Conservation (phyloP, 2,329 filamentous ascomycete genomes). For the Penicillium sp. region DNA sequence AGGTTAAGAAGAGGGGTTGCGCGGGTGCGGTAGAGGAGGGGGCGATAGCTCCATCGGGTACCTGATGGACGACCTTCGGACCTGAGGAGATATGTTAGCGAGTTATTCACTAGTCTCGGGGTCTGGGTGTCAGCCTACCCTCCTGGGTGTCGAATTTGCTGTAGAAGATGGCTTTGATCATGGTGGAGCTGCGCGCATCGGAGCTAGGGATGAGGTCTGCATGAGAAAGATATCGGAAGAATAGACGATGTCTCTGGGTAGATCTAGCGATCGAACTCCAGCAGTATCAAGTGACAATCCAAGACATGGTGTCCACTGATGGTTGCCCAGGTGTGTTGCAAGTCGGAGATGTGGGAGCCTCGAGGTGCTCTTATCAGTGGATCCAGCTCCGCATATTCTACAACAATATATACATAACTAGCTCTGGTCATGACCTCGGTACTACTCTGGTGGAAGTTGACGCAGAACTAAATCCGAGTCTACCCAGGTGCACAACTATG, state of each 20-base stretch:
- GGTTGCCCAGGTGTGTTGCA: not conserved
- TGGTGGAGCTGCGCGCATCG: constrained; percentile 29
- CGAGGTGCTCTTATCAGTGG: constrained; percentile 4
- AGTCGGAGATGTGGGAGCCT: not conserved
- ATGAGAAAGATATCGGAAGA: not conserved
- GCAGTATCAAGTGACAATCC: not conserved
- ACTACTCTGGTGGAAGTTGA: not conserved
- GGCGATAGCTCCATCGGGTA: constrained; percentile 57
- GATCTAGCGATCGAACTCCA: not conserved
- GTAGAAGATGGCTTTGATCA: constrained; percentile 64
- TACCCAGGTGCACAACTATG: too few relatives aligned
- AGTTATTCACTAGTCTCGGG: not conserved
- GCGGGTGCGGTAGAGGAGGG: constrained; percentile 43
- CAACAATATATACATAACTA: not conserved
- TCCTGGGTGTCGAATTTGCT: constrained; percentile 61
- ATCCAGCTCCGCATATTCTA: not conserved
- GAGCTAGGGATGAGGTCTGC: not conserved
- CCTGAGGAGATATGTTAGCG: constrained; percentile 39
- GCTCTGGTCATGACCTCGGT: not conserved
- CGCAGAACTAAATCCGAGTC: not conserved
- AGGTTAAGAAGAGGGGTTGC: constrained; percentile 70
- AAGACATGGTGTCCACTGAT: not conserved
- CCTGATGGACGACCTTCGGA: constrained; percentile 61
- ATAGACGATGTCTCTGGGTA: too few relatives aligned
- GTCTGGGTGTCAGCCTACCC: constrained; percentile 33